A percentile compares a stretch with the other conserved stretches of the same genome.
Evolutionary conservation across 306 rosid genomes (phyloP).

Genomic region (Albizia julibrissin): DNA sequence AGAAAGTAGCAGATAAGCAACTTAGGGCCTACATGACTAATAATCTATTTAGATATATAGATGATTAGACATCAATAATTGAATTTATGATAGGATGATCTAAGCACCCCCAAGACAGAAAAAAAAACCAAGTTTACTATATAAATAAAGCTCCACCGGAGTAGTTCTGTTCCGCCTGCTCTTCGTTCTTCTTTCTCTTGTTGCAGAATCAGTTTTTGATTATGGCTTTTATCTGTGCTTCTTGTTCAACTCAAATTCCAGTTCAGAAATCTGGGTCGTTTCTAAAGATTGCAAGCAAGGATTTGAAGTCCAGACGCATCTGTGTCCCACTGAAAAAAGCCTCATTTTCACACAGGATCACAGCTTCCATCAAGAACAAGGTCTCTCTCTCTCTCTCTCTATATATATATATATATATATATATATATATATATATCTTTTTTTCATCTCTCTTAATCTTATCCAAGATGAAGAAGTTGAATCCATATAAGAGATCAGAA

Average conservation of each 20-base stretch:
- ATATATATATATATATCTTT: neutral
- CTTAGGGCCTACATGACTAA: conserved; percentile 29
- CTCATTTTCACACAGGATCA: conserved; percentile 45
- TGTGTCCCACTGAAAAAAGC: conserved; percentile 48
- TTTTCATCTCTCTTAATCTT: neutral
- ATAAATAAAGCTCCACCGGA: conserved; percentile 25
- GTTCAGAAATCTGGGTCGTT: conserved; percentile 52
- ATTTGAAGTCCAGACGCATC: conserved; percentile 48
- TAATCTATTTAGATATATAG: neutral
- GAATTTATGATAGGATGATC: conserved; percentile 29
- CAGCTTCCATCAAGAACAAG: conserved; percentile 74
- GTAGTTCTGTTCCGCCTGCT: conserved; percentile 20
- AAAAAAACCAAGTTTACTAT: neutral
- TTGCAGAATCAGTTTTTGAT: conserved; percentile 40
- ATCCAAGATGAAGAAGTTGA: neutral
- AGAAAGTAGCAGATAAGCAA: conserved; percentile 44
- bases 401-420: neutral
- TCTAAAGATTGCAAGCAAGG: conserved; percentile 44
- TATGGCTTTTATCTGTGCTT: conserved; percentile 67
- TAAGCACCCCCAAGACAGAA: neutral
- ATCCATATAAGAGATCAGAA: neutral
- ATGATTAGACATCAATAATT: conserved; percentile 59
- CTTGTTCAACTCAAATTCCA: conserved; percentile 46
- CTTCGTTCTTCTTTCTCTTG: conserved; percentile 25
- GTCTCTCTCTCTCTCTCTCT: conserved; percentile 32